phyloP scores from a whole-genome alignment of 371 early-diverging fungal species.

The Zychaea mexicana region DNA sequence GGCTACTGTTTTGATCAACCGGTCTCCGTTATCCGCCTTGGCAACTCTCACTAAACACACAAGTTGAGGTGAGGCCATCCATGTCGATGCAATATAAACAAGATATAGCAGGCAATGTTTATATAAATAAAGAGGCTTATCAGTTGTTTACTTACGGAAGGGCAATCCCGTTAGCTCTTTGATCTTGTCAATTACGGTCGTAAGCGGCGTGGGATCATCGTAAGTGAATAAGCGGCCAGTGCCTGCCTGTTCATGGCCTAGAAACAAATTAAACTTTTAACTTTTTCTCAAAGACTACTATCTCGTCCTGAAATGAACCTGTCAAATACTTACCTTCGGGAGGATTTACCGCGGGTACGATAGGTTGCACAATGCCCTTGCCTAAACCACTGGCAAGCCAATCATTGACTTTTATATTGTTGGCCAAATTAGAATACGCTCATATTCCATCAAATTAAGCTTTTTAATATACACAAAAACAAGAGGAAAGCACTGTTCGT shows the following conservation, averaged over 20 bases:
- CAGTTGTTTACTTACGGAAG: conserved; percentile 42
- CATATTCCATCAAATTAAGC: background rate
- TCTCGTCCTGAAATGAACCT: too few species aligned
- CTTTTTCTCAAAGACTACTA: background rate
- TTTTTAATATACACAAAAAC: conserved; percentile 15
- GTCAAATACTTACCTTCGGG: conserved; percentile 61
- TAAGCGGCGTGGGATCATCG: conserved; percentile 55
- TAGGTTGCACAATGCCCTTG: conserved; percentile 49
- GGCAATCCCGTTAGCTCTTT: conserved; percentile 68
- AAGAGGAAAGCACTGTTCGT: too few species aligned
- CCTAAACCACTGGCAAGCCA: conserved; percentile 80
- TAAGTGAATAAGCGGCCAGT: conserved; percentile 75
- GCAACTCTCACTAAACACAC: conserved; percentile 71
- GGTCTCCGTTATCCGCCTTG: conserved; percentile 50
- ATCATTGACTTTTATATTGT: conserved; percentile 66
- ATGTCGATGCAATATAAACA: background rate
- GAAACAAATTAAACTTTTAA: background rate
- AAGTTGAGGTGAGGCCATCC: background rate
- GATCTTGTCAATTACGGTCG: conserved; percentile 60
- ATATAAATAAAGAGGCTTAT: background rate
- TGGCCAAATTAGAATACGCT: background rate
- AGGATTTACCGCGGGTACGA: conserved; percentile 56
- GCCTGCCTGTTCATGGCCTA: conserved; percentile 75
- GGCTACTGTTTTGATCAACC: conserved; percentile 77
- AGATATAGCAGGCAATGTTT: too few species aligned